Conservation (phyloP, 225 moss, liverwort and hornwort genomes). For the Takakia lepidozioides region DNA sequence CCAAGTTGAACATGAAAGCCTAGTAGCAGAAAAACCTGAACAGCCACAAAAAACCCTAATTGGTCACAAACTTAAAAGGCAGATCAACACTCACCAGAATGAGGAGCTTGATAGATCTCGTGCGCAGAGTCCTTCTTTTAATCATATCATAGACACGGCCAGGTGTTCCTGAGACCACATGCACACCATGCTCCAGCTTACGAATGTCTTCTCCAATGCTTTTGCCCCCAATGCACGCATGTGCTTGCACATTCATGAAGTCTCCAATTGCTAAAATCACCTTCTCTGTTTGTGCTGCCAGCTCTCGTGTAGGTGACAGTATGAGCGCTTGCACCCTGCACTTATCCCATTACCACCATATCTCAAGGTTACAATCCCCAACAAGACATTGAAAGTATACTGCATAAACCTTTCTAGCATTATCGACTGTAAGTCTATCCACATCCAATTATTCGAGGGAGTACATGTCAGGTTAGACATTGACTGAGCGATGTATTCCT, state of each 20-base stretch:
- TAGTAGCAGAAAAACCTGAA: too few relatives aligned
- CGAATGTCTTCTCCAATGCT: conserved; percentile 89
- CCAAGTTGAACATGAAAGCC: too few relatives aligned
- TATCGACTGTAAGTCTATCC: too few relatives aligned
- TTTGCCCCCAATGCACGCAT: conserved; percentile 89
- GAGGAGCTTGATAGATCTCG: conserved; percentile 75
- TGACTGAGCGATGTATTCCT: too few relatives aligned
- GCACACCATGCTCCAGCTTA: conserved; percentile 81
- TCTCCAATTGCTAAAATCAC: conserved; percentile 85
- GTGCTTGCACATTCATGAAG: conserved; percentile 86
- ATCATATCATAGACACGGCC: conserved; percentile 91
- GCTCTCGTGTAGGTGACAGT: conserved; percentile 76
- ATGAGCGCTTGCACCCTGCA: conserved; percentile 83
- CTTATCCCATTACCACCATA: too few relatives aligned
- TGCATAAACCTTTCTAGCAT: too few relatives aligned
- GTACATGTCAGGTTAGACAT: too few relatives aligned
- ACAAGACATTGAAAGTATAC: too few relatives aligned
- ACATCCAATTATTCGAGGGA: too few relatives aligned
- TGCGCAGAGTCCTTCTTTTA: conserved; percentile 74
- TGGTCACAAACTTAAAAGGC: too few relatives aligned
- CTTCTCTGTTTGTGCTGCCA: conserved; percentile 88
- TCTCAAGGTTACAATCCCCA: too few relatives aligned
- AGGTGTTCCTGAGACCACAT: conserved; percentile 88
- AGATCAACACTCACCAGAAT: conserved; percentile 78
- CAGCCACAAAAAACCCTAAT: too few relatives aligned